Conservation (phyloP, 495 filamentous ascomycete genomes). For the Cercophora scortea region DNA sequence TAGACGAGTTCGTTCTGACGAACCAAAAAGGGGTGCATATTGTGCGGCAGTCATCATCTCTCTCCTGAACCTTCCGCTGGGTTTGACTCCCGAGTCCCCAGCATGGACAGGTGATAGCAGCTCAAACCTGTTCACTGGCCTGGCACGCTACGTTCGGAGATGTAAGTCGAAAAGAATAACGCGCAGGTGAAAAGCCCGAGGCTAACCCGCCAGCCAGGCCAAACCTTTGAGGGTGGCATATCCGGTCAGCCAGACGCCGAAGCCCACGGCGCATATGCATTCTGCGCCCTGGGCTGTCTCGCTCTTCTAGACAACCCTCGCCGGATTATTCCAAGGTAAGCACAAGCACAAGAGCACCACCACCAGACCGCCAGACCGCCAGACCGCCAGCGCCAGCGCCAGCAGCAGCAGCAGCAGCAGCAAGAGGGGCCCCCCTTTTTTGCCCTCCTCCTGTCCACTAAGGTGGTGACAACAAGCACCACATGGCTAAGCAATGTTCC, state of each 20-base stretch:
- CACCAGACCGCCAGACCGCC: too few relatives aligned
- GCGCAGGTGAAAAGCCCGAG: background rate
- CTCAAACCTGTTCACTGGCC: conserved; percentile 52
- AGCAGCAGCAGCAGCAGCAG: background rate
- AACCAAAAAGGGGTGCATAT: conserved; percentile 68
- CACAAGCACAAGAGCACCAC: background rate
- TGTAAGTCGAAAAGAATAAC: conserved; percentile 46
- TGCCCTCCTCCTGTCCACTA: background rate
- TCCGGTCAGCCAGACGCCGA: conserved; percentile 74
- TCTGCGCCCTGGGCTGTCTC: conserved; percentile 84
- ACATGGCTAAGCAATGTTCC: background rate
- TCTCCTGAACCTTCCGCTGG: conserved; percentile 73
- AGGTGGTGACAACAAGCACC: conserved; percentile 7
- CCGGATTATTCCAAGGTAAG: conserved; percentile 56
- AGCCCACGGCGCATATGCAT: conserved; percentile 94
- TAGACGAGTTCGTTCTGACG: too few relatives aligned
- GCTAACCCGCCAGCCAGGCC: conserved; percentile 45
- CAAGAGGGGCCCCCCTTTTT: background rate
- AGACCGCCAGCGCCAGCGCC: too few relatives aligned
- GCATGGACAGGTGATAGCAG: conserved; percentile 36
- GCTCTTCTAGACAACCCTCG: conserved; percentile 73
- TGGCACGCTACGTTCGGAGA: conserved; percentile 70
- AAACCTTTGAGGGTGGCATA: conserved; percentile 92
- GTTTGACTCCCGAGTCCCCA: conserved; percentile 57
- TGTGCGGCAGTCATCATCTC: conserved; percentile 77